Percentiles rank a stretch among this genome's conserved stretches.
Conservation (phyloP, 1,139 yeast species). For the Suhomyces bolitotheri region DNA sequence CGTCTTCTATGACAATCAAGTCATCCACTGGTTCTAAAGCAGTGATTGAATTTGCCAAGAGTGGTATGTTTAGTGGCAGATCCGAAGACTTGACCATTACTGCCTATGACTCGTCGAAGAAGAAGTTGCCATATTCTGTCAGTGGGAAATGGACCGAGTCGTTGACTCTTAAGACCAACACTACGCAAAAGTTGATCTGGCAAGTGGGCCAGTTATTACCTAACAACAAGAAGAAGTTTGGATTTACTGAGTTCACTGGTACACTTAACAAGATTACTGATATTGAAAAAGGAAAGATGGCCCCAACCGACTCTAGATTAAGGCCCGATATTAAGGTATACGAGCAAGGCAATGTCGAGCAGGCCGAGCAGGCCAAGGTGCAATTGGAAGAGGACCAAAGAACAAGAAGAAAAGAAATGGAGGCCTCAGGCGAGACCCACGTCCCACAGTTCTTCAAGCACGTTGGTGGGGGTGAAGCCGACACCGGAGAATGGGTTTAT, state of each 20-base stretch:
- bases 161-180: conserved; percentile 43
- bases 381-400: conserved; percentile 80
- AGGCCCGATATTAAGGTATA: conserved; percentile 82
- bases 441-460: conserved; percentile 66
- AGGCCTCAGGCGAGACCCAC: conserved; percentile 46
- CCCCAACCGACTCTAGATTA: conserved; percentile 87
- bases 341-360: conserved; percentile 65
- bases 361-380: conserved; percentile 69
- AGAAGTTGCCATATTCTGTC: conserved; percentile 42
- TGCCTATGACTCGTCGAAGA: conserved; percentile 44
- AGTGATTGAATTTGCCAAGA: conserved; percentile 66
- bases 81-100: conserved; percentile 72
- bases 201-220: conserved; percentile 63
- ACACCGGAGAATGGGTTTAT: conserved; percentile 58
- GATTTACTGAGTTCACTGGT: conserved; percentile 82
- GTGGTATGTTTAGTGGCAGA: conserved; percentile 83
- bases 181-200: conserved; percentile 61
- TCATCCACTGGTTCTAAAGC: conserved; percentile 71
- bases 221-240: conserved; percentile 65
- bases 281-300: conserved; percentile 60
- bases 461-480: conserved; percentile 37
- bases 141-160: conserved; percentile 80
- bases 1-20: conserved; percentile 63
- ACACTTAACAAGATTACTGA: conserved; percentile 75
- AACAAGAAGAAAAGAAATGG: conserved; percentile 62